Percentiles rank a stretch among this genome's conserved stretches.
phyloP scores from a whole-genome alignment of 257 asterid species.

The Ehretia macrophylla region DNA sequence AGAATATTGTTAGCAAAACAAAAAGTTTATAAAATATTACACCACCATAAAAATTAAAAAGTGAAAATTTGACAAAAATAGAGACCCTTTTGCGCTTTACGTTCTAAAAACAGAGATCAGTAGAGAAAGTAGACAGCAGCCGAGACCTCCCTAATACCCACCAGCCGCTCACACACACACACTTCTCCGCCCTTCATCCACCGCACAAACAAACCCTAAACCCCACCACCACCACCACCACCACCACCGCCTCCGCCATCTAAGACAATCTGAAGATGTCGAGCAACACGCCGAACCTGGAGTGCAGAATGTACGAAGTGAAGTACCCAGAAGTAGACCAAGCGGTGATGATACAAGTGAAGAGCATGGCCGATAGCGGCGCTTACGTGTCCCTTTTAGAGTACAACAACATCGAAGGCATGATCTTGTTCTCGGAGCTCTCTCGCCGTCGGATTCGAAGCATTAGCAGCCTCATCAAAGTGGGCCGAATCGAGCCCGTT shows the following conservation, averaged over 20 bases:
- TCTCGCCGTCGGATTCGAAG: constrained; percentile 97
- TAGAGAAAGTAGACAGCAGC: neutral
- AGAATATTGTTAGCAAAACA: too few relatives aligned
- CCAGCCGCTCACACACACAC: constrained; percentile 13
- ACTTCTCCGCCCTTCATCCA: neutral
- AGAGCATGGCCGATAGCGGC: constrained; percentile 98
- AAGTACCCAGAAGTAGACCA: constrained; percentile 88
- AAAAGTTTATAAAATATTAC: too few relatives aligned
- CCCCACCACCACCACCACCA: neutral
- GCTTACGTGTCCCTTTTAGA: constrained; percentile 89
- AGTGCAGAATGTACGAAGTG: constrained; percentile 98
- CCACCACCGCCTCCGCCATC: too few relatives aligned
- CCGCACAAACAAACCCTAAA: neutral
- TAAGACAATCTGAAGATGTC: too few relatives aligned
- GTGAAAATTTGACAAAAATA: too few relatives aligned
- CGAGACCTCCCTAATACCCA: neutral
- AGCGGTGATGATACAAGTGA: constrained; percentile 96
- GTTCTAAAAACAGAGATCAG: too few relatives aligned
- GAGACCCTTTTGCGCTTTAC: too few relatives aligned
- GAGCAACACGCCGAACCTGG: constrained; percentile 43
- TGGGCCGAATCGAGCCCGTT: constrained; percentile 90
- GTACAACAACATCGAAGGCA: constrained; percentile 93
- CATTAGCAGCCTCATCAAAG: constrained; percentile 84
- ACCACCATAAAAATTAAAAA: too few relatives aligned
- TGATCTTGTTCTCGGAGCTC: constrained; percentile 93